Base-by-base conservation (phyloP, 148 eudicot genomes). In the Nepenthes gracilis region DNA sequence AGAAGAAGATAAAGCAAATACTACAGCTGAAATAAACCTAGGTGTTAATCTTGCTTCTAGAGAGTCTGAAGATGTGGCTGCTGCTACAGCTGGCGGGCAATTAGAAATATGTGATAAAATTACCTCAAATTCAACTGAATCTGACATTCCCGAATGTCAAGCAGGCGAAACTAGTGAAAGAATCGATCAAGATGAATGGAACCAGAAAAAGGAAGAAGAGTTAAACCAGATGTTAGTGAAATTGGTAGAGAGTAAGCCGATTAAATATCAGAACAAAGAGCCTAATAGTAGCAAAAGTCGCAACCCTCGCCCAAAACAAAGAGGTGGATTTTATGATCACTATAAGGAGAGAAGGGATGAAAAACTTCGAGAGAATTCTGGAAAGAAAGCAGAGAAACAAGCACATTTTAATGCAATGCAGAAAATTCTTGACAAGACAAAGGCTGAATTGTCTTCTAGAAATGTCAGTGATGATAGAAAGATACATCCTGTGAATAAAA, bases 141-240 rank as follows among this genome's bases (percentile, higher is more conserved):
- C 70, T 51, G 80, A 76, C 51, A 59, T 58, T 64, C 66, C 58
- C 34, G 64, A 61, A 12, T 67, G 60, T 50, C 70, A 77, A 67
- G 61, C 57, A 23, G 88, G 83, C 68, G 83, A 77, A 60, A 67
- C 57, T 59, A 67, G 48, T 74, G 96, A 80, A 61, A 88, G 80
- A 60, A 2, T 81, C 69, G 84, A 79, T 72, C 89, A 96, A 35
- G 73, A 75, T 60, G 96, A 86, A 70, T 93, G 99, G 99, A 88
- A 68, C 62, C 83, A 78, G 58, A 79, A 82, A 74, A 93, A 84
- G 68, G 96, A 88, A 77, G 92, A 80, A 61, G 95, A 93, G 71
- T 60, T 93, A 67, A 84, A 83, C 67, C 86, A 86, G 71, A 78
- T 93, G 82, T 74, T 89, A 72, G 75, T 73, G 79, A 81, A 81